phyloP scores from a whole-genome alignment of 2,329 filamentous ascomycete genomes.

The Cercospora sp. region DNA sequence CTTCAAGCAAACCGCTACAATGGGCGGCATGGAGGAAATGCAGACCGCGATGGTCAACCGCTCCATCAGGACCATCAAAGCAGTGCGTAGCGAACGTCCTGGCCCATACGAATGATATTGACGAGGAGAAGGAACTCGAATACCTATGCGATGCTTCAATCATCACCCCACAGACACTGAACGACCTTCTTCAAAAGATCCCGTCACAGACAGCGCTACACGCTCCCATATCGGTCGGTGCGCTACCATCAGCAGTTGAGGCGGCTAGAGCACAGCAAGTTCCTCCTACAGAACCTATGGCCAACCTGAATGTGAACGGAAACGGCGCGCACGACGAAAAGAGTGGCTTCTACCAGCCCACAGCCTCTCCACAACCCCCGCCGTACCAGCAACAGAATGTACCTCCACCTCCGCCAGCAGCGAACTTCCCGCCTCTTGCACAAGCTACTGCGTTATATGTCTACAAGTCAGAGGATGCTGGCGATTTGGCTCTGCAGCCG shows the following conservation, averaged over 20 bases:
- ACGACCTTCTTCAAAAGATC: constrained; percentile 71
- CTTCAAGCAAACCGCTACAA: constrained; percentile 14
- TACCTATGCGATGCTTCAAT: constrained; percentile 79
- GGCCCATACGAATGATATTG: constrained; percentile 23
- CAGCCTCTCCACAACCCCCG: constrained; percentile 49
- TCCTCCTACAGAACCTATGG: constrained; percentile 34
- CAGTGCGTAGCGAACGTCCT: constrained; percentile 54
- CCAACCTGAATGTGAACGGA: constrained; percentile 39
- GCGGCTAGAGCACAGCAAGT: constrained; percentile 20
- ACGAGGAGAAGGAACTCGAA: constrained; percentile 73
- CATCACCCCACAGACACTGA: constrained; percentile 73
- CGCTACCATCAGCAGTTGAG: constrained; percentile 37
- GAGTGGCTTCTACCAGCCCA: constrained; percentile 41
- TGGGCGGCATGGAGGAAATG: constrained; percentile 45
- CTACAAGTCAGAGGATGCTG: constrained; percentile 76
- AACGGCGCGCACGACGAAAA: constrained; percentile 39
- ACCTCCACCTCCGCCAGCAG: constrained; percentile 49
- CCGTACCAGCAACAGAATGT: constrained; percentile 51
- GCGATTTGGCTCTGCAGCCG: constrained; percentile 77
- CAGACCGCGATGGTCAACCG: constrained; percentile 69
- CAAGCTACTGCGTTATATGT: constrained; percentile 79
- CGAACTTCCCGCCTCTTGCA: constrained; percentile 58
- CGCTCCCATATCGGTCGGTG: constrained; percentile 41
- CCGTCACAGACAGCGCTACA: constrained; percentile 67
- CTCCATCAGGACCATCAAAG: constrained; percentile 84